Evolutionary conservation across 371 early-diverging fungal genomes (phyloP).

Genomic region (Lichtheimia ramosa): DNA sequence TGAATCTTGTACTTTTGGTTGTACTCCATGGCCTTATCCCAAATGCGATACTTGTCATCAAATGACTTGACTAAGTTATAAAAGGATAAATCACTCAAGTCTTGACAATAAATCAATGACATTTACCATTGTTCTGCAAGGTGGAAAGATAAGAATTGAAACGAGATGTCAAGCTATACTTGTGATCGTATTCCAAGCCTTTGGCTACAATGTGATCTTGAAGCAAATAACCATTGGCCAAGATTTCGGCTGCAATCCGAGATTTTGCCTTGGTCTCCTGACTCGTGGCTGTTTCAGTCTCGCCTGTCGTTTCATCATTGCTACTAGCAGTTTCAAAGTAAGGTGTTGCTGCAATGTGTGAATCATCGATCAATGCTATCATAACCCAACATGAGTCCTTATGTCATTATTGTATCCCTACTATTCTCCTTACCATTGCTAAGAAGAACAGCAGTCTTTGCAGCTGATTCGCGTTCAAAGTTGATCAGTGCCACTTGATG

Average conservation of each 20-base stretch:
- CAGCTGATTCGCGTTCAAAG: constrained; percentile 67
- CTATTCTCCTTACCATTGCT: constrained; percentile 66
- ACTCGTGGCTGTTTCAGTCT: constrained; percentile 21
- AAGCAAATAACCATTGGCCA: constrained; percentile 64
- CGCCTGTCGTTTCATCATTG: constrained; percentile 8
- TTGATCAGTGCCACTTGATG: constrained; percentile 60
- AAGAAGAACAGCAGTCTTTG: constrained; percentile 70
- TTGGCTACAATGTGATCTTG: constrained; percentile 62
- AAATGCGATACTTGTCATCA: constrained; percentile 54
- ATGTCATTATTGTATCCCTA: too few species aligned
- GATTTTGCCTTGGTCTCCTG: constrained; percentile 66
- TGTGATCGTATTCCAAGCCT: constrained; percentile 59
- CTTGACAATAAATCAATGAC: too few species aligned
- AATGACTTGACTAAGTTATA: constrained; percentile 32
- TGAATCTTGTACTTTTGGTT: constrained; percentile 54
- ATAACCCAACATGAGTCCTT: too few species aligned
- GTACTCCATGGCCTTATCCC: constrained; percentile 41
- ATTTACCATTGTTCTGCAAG: constrained; percentile 40
- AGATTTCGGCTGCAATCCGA: constrained; percentile 63
- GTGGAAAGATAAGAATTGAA: constrained; percentile 27
- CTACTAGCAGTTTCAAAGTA: constrained; percentile 49
- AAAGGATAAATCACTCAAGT: too few species aligned
- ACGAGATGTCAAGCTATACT: constrained; percentile 46
- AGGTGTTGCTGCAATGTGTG: constrained; percentile 56
- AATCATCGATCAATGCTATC: constrained; percentile 63